Base-by-base conservation (phyloP, 805 yeast genomes). In the Barnettozyma botsteinii region DNA sequence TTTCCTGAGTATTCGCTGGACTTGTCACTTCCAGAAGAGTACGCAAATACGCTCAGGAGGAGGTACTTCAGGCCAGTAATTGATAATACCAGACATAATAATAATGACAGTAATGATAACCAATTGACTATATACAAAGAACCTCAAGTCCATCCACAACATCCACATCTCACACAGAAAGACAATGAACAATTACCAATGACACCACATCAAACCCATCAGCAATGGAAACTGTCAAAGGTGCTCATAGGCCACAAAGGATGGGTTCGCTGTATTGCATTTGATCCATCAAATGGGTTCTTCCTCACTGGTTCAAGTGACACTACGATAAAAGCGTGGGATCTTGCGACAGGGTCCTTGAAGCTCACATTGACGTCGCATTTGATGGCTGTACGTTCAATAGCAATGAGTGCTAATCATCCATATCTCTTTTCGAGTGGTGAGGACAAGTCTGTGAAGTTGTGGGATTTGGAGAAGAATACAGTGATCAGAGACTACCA, bases 391-490 rank as follows among this genome's bases (percentile, higher is more conserved):
- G 91, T 93, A 1, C 64, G 96, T 40, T 83, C 86, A 3, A 54
- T 93, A 13, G 79, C 72, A 0, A 73, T 91, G 0, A 85, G 95
- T 0, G 66, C 71, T 3, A 67, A 83, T 40, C 87, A 81, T 56
- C 96, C 98, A 0, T 91, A 91, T 59, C 64, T 93, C 67, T 93
- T 89, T 58, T 77, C 91, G 12, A 89, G 93, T 19, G 84, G 96
- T 32, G 98, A 93, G 56, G 99, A 93, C 59, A 89, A 89, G 59
- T 72, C 88, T 20, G 86, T 88, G 9, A 78, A 86, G 56, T 89
- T 98, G 61, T 93, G 98, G 97, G 99, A 93, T 65, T 69, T 93
- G 50, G 98, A 91, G 59, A 75, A 79, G 53, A 86, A 89, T 52
- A 77, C 77, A 50, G 77, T 85, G 2, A 75, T 88, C 4, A 67